phyloP scores from a whole-genome alignment of 305 asterid species.

The Nicotiana rustica region DNA sequence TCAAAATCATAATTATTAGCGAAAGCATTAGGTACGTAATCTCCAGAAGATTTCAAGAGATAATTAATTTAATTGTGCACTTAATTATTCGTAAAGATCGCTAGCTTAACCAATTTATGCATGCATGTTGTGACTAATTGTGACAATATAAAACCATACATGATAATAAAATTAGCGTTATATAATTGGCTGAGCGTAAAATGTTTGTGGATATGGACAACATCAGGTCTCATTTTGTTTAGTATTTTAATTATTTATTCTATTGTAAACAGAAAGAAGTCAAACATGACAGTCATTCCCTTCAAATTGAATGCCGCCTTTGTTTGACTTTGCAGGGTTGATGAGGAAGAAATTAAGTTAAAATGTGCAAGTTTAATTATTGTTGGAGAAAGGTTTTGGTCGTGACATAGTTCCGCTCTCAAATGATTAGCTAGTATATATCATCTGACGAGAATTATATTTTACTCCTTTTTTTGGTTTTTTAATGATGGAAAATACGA shows the following conservation, averaged over 20 bases:
- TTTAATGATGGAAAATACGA: no score
- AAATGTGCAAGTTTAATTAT: neutral
- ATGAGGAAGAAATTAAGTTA: neutral
- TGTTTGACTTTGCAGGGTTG: no score
- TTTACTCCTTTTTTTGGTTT: no score
- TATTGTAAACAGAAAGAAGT: slow-evolving; percentile 2
- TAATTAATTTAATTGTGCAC: neutral
- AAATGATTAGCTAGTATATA: no score
- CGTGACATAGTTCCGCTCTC: no score
- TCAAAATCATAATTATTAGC: no score
- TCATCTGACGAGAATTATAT: no score
- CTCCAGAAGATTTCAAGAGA: neutral
- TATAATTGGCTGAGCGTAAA: slow-evolving; percentile 13
- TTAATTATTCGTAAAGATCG: neutral
- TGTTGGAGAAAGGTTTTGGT: neutral
- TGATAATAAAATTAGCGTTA: neutral
- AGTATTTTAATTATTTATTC: neutral
- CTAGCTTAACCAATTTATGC: neutral
- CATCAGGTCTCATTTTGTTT: neutral
- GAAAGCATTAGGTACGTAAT: no score
- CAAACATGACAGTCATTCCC: neutral
- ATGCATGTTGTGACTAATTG: neutral
- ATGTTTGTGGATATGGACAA: neutral
- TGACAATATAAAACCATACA: neutral
- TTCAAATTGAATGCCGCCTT: neutral